Evolutionary conservation across 140 eudicot genomes (phyloP), one percentile per base, ranked within the genome.

Genomic region (Anethum foeniculum): DNA sequence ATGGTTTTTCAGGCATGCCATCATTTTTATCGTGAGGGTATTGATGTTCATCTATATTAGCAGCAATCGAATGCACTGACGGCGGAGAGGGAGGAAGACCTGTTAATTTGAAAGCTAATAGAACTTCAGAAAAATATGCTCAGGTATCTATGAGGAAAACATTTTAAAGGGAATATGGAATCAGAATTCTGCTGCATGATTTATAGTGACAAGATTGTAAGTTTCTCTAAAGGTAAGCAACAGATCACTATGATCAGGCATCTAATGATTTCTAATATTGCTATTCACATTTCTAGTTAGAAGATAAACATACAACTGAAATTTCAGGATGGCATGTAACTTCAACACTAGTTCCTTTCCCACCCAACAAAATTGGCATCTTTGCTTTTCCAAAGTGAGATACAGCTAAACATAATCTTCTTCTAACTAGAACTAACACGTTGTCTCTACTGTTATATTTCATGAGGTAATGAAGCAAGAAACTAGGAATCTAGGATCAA

Each of bases 11-110:
- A 28, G 90, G 88, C 30, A 73, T 84, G 62, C 93, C 96, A 76
- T 87, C 86, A 78, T 79, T 80, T 76, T 46, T 75, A 16, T 84
- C 77, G 18, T 79, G 86, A 52, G 90, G 89, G 86, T 90, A 81
- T 23, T 89, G 83, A 76, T 77, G 92, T 68, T 82, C 87, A 49
- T 86, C 85, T 56, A 89, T 82, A n/a, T 86, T 87, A 51, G 84
- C 91, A 25, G 86, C 44, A 41, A 82, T 85, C 30, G 89, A 80
- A 60, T 88, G 84, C 71, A 80, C 36, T 64, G 97, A 80, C 52
- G 99, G 97, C 27, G 99, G 99, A 80, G 97, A 91, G 52, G 99
- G 97, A 6, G 98, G 99, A 80, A 96, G 89, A 76, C 99, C 99
- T 96, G 81, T 74, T 65, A 79, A 85, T 44, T 32, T 81, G 18